Evolutionary conservation across 306 rosid species (phyloP), one percentile per base, ranked within the genome.

Genomic region (Castanospermum australe): DNA sequence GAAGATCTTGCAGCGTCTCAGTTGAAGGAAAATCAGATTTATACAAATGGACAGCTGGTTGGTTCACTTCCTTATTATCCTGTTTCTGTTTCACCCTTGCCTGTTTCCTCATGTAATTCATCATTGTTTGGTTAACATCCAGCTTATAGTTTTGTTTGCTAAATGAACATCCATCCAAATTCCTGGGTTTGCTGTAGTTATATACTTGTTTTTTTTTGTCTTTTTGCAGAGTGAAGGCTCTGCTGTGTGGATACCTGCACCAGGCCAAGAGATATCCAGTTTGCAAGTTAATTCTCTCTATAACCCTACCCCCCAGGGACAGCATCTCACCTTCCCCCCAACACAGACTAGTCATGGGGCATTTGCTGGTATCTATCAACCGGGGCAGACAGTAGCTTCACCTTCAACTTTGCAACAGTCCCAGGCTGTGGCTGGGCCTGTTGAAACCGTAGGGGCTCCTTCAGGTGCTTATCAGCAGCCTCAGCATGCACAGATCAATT

Each of bases 21-120:
- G 60, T 45, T 88, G 84, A 93, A 91, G 80, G 98, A 91, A 88
- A 91, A 83, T 68, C 94, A 91, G 63, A 79, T 86, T 79, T 88
- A 91, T 86, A 79, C 94, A 44, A 79, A 94, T n/a, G 97, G 92
- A 63, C 98, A 89, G 42, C 81, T 75, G 94, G 98, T 91, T 78
- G 77, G 98, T 88, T 81, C 74, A 47, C 67, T 42, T 54, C 66
- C 39, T 48, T 66, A 4, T 59, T 67, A 11, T 75, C 71, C 20
- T 14, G 15, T n/a, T 20, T 60, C 72, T 70, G 33, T 69, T 48
- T n/a, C n/a, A n/a, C n/a, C n/a, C n/a, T n/a, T n/a, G n/a, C n/a
- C n/a, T n/a, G n/a, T n/a, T n/a, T 76, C 61, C 41, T 70, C 72
- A 71, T 76, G n/a, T n/a, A n/a, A n/a, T n/a, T n/a, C n/a, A n/a